Evolutionary conservation across 2,329 filamentous ascomycete species (phyloP), one percentile per base, ranked within the genome.

Genomic region (Diaporthe eres): DNA sequence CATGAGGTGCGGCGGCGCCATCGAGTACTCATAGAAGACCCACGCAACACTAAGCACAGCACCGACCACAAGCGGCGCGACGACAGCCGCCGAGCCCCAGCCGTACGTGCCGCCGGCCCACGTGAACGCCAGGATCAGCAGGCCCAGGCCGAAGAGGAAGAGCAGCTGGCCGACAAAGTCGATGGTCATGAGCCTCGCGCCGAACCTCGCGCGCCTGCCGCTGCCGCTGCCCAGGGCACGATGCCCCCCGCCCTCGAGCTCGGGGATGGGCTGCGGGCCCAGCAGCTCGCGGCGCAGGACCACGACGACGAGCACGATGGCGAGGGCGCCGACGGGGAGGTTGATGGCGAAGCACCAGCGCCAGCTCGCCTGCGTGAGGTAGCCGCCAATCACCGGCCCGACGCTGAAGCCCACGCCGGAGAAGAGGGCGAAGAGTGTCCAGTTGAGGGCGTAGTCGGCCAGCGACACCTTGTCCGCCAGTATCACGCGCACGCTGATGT

Each of bases 331-430:
- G 57, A 92, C 86, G 22, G 90, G 90, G n/a, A 92, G 85, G 76
- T 90, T 91, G 72, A 93, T 87, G 51, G 88, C 90, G 80, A 94
- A 94, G 79, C 91, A 92, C 87, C 92, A 94, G 68, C 92, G 85
- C 92, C 92, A 94, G 77, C 86, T 88, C 5, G 86, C 82, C 49
- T 85, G 83, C 28, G 89, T 89, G 17, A 92, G 84, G 75, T 89
- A 90, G 0, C 87, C 91, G 57, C 92, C 92, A 34, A 93, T 84
- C 2, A 93, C 87, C 0, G 92, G 92, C 0, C 92, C 92, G 15
- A 92, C 78, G 1, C 87, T 88, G 80, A 91, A 94, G 17, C 89
- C 89, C 8, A 91, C 80, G 0, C 91, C 92, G 10, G 87, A 87
- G 1, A 93, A 85, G 12, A 94, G 78, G 0, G 90, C 88, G 77